phyloP scores from a whole-genome alignment of 2,329 filamentous ascomycete species.

The Monosporascus sp. region DNA sequence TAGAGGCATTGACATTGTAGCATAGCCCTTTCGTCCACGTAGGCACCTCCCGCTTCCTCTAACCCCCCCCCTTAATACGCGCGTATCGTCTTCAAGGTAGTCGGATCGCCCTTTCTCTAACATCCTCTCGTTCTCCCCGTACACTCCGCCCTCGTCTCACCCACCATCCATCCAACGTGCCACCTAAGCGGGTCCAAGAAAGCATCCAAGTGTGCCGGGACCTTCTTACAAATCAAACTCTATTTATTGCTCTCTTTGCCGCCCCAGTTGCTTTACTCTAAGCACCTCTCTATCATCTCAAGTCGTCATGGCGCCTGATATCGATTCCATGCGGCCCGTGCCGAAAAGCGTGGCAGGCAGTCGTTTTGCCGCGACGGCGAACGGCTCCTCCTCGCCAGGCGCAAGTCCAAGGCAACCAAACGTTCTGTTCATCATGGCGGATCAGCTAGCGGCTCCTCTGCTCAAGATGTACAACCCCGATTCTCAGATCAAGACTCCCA shows the following conservation, averaged over 20 bases:
- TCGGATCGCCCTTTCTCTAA: neutral
- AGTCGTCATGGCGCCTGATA: conserved; percentile 61
- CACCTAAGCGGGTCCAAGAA: no score
- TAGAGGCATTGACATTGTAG: neutral
- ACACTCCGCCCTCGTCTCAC: neutral
- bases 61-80: neutral
- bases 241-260: conserved; percentile 3
- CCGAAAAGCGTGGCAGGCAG: conserved; percentile 25
- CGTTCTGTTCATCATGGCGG: conserved; percentile 93
- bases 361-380: conserved; percentile 16
- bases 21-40: neutral
- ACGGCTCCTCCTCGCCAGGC: conserved; percentile 19
- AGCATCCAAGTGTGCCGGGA: neutral
- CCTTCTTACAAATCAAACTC: conserved; percentile 1
- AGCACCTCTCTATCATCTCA: conserved; percentile 4
- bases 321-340: conserved; percentile 64
- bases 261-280: conserved; percentile 2
- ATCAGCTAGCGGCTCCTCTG: conserved; percentile 85
- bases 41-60: neutral
- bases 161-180: neutral
- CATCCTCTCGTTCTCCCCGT: neutral
- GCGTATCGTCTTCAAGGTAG: neutral
- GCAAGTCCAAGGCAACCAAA: conserved; percentile 53
- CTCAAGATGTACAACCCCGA: conserved; percentile 87
- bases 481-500: conserved; percentile 87